These are phyloP conservation scores for Arthrobotrys entomopaga DNA, from an alignment of 2,329 filamentous ascomycete species.

Conservation along the genomic window DNA sequence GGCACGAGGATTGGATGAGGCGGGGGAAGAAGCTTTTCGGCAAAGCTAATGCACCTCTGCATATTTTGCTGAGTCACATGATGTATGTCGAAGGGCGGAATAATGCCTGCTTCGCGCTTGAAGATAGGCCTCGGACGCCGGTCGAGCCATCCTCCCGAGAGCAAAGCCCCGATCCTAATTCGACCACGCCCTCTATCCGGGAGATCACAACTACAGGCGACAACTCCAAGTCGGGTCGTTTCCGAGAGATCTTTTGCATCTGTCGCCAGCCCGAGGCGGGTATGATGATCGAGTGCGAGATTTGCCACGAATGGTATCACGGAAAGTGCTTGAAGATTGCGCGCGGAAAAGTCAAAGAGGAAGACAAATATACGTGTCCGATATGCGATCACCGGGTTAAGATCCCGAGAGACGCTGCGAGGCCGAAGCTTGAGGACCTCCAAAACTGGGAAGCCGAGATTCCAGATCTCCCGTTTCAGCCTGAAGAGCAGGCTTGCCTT, in stretches of 20 bases:
- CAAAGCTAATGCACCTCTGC: conserved; percentile 94
- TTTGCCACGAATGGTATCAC: conserved; percentile 99
- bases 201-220: conserved; percentile 39
- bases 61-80: conserved; percentile 95
- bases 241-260: conserved; percentile 93
- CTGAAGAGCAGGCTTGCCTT: conserved; percentile 89
- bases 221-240: conserved; percentile 64
- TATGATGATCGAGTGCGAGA: conserved; percentile 99
- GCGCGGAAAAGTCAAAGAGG: conserved; percentile 95
- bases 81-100: conserved; percentile 92
- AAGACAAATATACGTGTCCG: conserved; percentile 97
- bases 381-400: conserved; percentile 98
- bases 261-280: conserved; percentile 92
- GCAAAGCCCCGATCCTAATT: conserved; percentile 68
- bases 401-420: conserved; percentile 93
- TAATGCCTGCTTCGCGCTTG: conserved; percentile 86
- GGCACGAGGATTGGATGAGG: conserved; percentile 99
- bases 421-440: conserved; percentile 92
- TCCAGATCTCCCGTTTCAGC: conserved; percentile 83
- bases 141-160: conserved; percentile 92
- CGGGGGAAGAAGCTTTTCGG: conserved; percentile 97
- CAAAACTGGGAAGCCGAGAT: conserved; percentile 86
- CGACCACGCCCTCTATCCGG: conserved; percentile 23
- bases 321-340: conserved; percentile 98
- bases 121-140: conserved; percentile 86